Base-by-base conservation (phyloP, 176 grass and related monocot genomes). In the Phoenix dactylifera region DNA sequence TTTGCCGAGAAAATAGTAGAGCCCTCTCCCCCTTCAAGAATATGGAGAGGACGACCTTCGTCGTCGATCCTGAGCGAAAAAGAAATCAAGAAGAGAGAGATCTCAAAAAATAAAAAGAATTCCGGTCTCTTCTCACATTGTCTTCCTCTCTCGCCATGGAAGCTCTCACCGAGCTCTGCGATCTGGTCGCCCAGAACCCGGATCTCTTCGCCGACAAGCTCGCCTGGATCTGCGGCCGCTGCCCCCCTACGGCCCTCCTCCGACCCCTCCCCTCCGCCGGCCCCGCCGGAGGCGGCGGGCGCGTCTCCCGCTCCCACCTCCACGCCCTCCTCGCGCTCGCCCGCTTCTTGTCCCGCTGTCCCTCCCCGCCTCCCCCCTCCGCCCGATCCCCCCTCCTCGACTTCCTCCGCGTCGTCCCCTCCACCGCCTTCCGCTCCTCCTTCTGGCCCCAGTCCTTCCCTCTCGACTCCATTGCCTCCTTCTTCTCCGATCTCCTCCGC, bases 171-270 rank as follows among this genome's bases (percentile, higher is more conserved):
- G 83, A 98, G 76, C 93, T 98, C 78, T 92, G 87, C 76, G 87
- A 92, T 76, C 81, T 98, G 63, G 82, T 98, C 78, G 65, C 84
- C 16, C 68, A 86, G 68, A 81, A 91, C 72, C 93, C 87, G 58
- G 93, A 92, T 75, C 84, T 92, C 58, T 85, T 91, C 70, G 66
- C 93, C 76, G 84, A 98, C 87, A 92, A 85, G 81, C 84, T 98
- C 58, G 52, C 93, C n/a, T 98, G 84, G 93, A 81, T 98, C 63
- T 83, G 83, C 78, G 88, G 87, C 49, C 87, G 87, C 70, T 98
- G 93, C 84, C 75, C 67, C 1, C 62, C 35, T 2, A 10, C 35
- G 35, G 35, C 9, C 69, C 26, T 1, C 61, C 1, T 23, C 24
- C 19, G 16, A 44, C 24, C 14, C 12, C 6, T 24, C 51, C 4